These are phyloP conservation scores for Leptosphaerulina australis DNA, from an alignment of 2,329 filamentous ascomycete species.

Conservation along the genomic window DNA sequence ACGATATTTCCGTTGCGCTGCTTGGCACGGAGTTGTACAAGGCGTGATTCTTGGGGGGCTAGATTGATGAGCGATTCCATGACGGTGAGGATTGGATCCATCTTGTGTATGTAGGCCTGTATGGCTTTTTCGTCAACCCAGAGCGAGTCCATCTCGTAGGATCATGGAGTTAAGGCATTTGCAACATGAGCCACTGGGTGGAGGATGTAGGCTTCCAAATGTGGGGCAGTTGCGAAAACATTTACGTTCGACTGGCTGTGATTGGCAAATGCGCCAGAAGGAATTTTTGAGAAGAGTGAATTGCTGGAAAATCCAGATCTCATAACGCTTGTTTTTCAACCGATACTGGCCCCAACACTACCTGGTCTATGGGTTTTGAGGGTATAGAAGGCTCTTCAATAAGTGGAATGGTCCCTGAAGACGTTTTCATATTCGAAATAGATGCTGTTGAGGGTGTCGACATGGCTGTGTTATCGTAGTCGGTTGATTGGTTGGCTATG, in stretches of 20 bases:
- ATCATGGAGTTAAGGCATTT: neutral
- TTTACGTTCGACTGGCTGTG: neutral
- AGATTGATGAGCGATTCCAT: constrained; percentile 25
- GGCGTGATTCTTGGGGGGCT: constrained; percentile 18
- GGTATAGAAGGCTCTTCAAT: neutral
- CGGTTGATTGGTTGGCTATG: neutral
- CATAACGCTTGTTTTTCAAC: constrained; percentile 5
- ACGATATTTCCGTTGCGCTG: constrained; percentile 24
- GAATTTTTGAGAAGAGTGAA: neutral
- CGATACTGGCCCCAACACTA: neutral
- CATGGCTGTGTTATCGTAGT: neutral
- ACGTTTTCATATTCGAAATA: neutral
- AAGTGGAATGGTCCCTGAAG: neutral
- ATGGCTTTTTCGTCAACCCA: neutral
- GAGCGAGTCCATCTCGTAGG: neutral
- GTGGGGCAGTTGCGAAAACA: neutral
- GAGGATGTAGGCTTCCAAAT: constrained; percentile 7
- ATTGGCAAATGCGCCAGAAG: neutral
- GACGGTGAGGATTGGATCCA: constrained; percentile 21
- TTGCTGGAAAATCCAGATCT: neutral
- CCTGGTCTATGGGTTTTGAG: neutral
- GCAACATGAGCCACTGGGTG: neutral
- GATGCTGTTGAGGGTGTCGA: neutral
- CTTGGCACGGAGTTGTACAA: constrained; percentile 21
- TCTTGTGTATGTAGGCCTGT: neutral